Percentiles rank a stretch among this genome's conserved stretches.
Conservation (phyloP, 225 moss, liverwort and hornwort species). For the Physcomitrellopsis africana region DNA sequence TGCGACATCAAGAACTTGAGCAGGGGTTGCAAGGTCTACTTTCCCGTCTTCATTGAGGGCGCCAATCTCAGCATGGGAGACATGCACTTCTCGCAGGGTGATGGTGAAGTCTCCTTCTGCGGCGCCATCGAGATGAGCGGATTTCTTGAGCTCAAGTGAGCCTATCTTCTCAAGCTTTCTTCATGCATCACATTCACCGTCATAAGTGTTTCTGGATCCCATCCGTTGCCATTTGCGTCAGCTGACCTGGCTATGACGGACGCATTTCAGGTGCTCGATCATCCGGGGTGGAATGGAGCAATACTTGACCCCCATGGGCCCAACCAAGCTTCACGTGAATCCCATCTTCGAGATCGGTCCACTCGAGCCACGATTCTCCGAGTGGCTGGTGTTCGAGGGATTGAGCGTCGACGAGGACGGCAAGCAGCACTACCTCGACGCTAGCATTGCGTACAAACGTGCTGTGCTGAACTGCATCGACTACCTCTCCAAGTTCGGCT, state of each 20-base stretch:
- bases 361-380: slow-evolving; percentile 82
- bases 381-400: slow-evolving; percentile 90
- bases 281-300: slow-evolving; percentile 82
- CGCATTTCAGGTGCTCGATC: slow-evolving; percentile 62
- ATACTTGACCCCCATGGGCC: slow-evolving; percentile 93
- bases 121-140: slow-evolving; percentile 95
- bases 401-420: slow-evolving; percentile 85
- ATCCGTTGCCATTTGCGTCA: neutral
- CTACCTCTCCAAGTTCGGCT: slow-evolving; percentile 91
- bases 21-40: slow-evolving; percentile 83
- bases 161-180: neutral
- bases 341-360: slow-evolving; percentile 92
- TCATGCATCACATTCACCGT: no score
- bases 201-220: neutral
- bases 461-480: slow-evolving; percentile 83
- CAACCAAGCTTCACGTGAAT: slow-evolving; percentile 86
- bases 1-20: slow-evolving; percentile 92
- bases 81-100: slow-evolving; percentile 92
- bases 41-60: slow-evolving; percentile 84
- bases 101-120: slow-evolving; percentile 92
- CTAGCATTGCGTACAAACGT: slow-evolving; percentile 81
- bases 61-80: slow-evolving; percentile 85
- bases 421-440: slow-evolving; percentile 83
- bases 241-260: neutral
- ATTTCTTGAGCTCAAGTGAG: slow-evolving; percentile 81